Base-by-base conservation (phyloP, 306 rosid species). In the Cajanus cajan region DNA sequence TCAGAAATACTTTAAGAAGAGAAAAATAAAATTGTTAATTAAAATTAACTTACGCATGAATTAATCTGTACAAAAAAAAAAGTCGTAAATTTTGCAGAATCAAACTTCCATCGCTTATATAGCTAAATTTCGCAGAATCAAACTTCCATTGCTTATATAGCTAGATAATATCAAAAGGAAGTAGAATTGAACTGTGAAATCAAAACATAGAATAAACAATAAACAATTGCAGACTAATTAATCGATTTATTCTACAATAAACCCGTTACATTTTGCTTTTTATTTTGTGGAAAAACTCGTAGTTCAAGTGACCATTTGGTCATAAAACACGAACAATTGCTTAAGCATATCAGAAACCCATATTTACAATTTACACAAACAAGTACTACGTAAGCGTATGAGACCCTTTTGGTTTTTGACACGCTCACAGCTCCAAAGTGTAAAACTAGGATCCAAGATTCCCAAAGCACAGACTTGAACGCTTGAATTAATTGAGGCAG, bases 361-460 rank as follows among this genome's bases (percentile, higher is more conserved):
- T 83, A 90, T 82, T 68, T 84, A 88, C 91, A 88, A 37, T 69
- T 22, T 57, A 57, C 31, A 73, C 24, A 13, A 74, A 59, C 41
- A 47, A 63, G 4, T 4, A 52, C 40, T 21, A 65, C 47, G 69
- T 68, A 78, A 87, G 87, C 67, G 43, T 48, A 61, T 48, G 81
- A 21, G 45, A 62, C 68, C 80, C 86, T 57, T 62, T 88, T 74
- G 82, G 74, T 74, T 85, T 74, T 73, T 80, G 85, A 78, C 69
- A 80, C 73, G 70, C 88, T 79, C 69, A 77, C 18, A 28, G 24
- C 40, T 59, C 33, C 71, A 37, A 47, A 55, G 36, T 19, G 6
- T n/a, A 39, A 74, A 74, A 57, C n/a, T 7, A 34, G 45, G 68
- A 69, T 50, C 11, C 70, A 65, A 75, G 25, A 73, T 80, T 65